These are phyloP conservation scores for Ambrosia artemisiifolia DNA, from an alignment of 129 eudicot species.

Conservation along the genomic window DNA sequence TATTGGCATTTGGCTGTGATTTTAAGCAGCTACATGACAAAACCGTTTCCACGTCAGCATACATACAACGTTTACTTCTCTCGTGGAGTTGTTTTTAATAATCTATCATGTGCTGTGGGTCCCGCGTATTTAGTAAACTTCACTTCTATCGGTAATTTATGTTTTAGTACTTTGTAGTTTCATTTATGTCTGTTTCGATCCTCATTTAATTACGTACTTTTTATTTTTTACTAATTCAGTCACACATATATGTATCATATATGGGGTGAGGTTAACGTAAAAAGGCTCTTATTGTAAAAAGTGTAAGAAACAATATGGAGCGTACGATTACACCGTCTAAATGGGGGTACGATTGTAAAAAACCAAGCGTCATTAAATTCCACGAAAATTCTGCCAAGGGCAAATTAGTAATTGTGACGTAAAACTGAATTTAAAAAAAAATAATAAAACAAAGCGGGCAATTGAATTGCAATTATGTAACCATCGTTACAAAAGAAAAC, in stretches of 20 bases:
- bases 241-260: background rate
- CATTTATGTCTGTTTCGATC: background rate
- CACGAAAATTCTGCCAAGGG: no score
- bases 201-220: background rate
- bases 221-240: background rate
- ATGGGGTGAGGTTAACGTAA: no score
- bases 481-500: no score
- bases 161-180: background rate
- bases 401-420: no score
- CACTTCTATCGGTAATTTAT: background rate
- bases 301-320: no score
- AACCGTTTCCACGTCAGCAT: constrained; percentile 21
- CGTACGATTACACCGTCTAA: no score
- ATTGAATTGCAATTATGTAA: no score
- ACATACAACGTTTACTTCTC: constrained; percentile 13
- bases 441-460: no score
- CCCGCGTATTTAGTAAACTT: background rate
- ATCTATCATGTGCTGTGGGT: constrained; percentile 13
- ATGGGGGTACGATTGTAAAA: no score
- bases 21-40: constrained; percentile 22
- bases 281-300: no score
- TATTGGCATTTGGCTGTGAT: constrained; percentile 27
- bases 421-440: no score
- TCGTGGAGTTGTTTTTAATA: constrained; percentile 2
- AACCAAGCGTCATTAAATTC: no score